Base-by-base conservation (phyloP, 2,329 filamentous ascomycete species). In the Fusarium musae region DNA sequence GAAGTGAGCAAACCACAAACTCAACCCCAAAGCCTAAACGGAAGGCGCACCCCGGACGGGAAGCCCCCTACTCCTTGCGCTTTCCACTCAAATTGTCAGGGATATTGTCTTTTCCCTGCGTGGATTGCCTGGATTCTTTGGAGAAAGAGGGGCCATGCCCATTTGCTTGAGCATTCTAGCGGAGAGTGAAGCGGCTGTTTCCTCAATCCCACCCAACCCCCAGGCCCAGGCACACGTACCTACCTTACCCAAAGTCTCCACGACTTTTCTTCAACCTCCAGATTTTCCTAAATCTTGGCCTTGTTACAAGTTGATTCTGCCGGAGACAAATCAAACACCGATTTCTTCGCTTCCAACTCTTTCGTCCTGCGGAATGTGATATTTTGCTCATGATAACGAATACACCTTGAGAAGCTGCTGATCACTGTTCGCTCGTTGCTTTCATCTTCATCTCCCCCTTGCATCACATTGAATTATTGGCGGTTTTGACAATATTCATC, bases 161-260 rank as follows among this genome's bases (percentile, higher is more conserved):
- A 42, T 52, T 39, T 59, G 44, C 37, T 60, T 58, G 61, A 67
- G 70, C 61, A 30, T 50, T 71, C 63, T 74, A 59, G 58, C 39
- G 28, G 58, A 56, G n/a, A 32, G 26, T 37, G 53, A 61, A 40
- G 59, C 42, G 59, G 15, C 26, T 47, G 23, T 52, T 30, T 32
- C 40, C 36, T 42, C 42, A 30, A 53, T 40, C 62, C 70, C 70
- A 74, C 62, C 70, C 70, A 74, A 58, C 70, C 70, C 56, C 70
- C 66, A 71, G 34, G 56, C 37, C 70, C 66, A 71, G 34, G 54
- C 37, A 17, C n/a, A 30, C 30, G 21, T 21, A n/a, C 23, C 23
- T 23, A 23, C 23, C 23, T 23, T 23, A 23, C 50, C 17, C 12
- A 44, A 44, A n/a, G 34, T 52, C 44, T 73, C 65, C 66, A 71